Percentiles rank a stretch among this genome's conserved stretches.
Evolutionary conservation across 2,329 filamentous ascomycete genomes (phyloP).

Genomic region (Tolypocladium endophyticum): DNA sequence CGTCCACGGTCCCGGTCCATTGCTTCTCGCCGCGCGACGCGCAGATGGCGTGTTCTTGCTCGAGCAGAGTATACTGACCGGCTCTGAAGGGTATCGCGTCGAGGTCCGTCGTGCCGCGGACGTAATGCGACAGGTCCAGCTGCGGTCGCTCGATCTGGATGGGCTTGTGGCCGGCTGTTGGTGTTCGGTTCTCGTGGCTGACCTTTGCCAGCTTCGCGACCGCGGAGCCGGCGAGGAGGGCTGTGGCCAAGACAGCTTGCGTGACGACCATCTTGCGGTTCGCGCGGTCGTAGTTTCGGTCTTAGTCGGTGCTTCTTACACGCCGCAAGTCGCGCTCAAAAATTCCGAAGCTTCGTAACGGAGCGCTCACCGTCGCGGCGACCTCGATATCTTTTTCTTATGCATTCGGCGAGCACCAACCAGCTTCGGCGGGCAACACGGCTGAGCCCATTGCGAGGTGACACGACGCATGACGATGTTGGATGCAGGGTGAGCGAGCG

Average conservation of each 20-base stretch:
- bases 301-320: background rate
- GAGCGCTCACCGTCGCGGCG: background rate
- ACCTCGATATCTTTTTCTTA: background rate
- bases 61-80: background rate
- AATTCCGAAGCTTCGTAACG: background rate
- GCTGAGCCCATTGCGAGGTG: background rate
- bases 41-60: background rate
- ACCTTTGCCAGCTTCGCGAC: background rate
- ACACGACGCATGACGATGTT: background rate
- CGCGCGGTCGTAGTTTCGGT: background rate
- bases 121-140: background rate
- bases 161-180: background rate
- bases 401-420: background rate
- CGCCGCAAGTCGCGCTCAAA: background rate
- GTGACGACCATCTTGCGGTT: background rate
- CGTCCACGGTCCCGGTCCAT: conserved; percentile 4
- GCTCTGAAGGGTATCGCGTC: background rate
- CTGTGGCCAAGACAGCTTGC: background rate
- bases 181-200: background rate
- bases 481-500: background rate
- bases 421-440: background rate
- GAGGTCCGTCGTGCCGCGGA: background rate
- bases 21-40: conserved; percentile 1
- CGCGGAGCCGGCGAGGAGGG: background rate
- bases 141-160: background rate